phyloP scores from a whole-genome alignment of 2,329 filamentous ascomycete species.

The Hirsutella rhossiliensis region DNA sequence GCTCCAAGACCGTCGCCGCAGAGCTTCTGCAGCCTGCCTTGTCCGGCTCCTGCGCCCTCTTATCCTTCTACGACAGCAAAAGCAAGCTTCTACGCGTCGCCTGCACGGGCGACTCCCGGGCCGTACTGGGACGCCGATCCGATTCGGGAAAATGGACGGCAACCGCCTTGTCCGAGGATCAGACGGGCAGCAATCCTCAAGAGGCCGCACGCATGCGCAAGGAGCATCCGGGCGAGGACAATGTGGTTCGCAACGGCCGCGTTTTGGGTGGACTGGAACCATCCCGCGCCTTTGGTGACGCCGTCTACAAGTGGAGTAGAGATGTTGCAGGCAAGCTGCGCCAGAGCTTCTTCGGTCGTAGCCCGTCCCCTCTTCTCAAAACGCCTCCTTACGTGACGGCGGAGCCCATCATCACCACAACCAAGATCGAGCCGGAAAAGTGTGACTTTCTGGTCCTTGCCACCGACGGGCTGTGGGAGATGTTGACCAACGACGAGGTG shows the following conservation, averaged over 20 bases:
- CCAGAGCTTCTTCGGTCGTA: conserved; percentile 76
- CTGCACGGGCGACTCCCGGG: conserved; percentile 91
- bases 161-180: conserved; percentile 79
- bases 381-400: conserved; percentile 96
- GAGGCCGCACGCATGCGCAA: conserved; percentile 74
- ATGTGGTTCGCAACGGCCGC: conserved; percentile 79
- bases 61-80: conserved; percentile 89
- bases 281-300: conserved; percentile 89
- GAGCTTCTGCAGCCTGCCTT: conserved; percentile 86
- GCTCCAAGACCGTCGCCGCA: conserved; percentile 81
- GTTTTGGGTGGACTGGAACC: conserved; percentile 89
- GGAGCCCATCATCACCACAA: conserved; percentile 88
- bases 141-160: conserved; percentile 83
- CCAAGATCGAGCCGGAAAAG: conserved; percentile 75
- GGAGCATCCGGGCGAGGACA: conserved; percentile 79
- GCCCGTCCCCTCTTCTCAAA: conserved; percentile 63
- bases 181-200: conserved; percentile 80
- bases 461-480: conserved; percentile 96
- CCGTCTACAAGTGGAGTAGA: conserved; percentile 88
- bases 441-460: conserved; percentile 95
- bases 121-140: conserved; percentile 73
- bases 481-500: conserved; percentile 97
- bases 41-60: conserved; percentile 90
- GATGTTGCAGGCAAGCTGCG: conserved; percentile 77
- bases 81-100: conserved; percentile 85